Conservation (phyloP, 108 stramenopile genomes). For the Pelagomonas calceolata region DNA sequence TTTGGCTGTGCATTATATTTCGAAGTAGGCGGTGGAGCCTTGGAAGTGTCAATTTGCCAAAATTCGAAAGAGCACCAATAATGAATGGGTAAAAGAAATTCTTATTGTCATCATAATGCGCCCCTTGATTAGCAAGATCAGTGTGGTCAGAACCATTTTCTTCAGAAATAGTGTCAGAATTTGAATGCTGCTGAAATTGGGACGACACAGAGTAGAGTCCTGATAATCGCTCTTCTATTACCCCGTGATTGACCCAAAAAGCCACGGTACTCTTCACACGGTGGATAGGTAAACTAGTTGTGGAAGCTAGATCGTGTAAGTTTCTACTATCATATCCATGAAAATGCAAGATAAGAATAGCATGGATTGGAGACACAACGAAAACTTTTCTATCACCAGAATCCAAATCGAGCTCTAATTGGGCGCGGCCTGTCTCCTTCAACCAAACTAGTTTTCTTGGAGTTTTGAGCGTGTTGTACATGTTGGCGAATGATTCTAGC, state of each 20-base stretch:
- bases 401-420: slow-evolving; percentile 77
- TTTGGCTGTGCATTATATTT: slow-evolving; percentile 55
- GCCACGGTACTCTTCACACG: slow-evolving; percentile 57
- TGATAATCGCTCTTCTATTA: slow-evolving; percentile 32
- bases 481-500: slow-evolving; percentile 2
- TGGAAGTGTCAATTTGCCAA: slow-evolving; percentile 60
- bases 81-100: slow-evolving; percentile 67
- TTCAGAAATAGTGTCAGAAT: not conserved
- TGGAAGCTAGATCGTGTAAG: slow-evolving; percentile 49
- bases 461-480: slow-evolving; percentile 66
- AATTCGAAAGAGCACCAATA: slow-evolving; percentile 71
- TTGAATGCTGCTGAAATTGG: not conserved
- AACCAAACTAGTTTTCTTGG: slow-evolving; percentile 78
- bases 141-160: not conserved
- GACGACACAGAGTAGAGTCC: not conserved
- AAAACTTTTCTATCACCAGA: slow-evolving; percentile 57
- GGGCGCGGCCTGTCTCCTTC: slow-evolving; percentile 68
- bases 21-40: slow-evolving; percentile 77
- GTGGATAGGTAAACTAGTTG: slow-evolving; percentile 58
- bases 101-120: slow-evolving; percentile 69
- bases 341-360: slow-evolving; percentile 80
- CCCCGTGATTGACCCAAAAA: slow-evolving; percentile 72
- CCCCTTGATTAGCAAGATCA: slow-evolving; percentile 14
- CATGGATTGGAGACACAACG: slow-evolving; percentile 67
- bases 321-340: slow-evolving; percentile 64